Evolutionary conservation across 2,329 filamentous ascomycete species (phyloP).

Genomic region (Phaeoacremonium minimum): DNA sequence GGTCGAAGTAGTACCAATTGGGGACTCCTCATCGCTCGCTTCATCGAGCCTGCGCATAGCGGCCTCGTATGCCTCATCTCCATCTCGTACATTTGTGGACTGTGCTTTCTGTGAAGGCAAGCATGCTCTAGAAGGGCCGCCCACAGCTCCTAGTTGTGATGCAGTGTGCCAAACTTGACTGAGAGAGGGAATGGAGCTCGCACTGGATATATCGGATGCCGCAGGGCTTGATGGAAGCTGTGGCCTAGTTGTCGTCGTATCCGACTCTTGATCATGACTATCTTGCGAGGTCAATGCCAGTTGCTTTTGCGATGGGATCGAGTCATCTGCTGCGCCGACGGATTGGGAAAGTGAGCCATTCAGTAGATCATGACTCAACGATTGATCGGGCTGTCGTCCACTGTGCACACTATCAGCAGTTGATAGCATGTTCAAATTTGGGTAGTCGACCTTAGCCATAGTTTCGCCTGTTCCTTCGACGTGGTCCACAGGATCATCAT

Average conservation of each 20-base stretch:
- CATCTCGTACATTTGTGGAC: constrained; percentile 16
- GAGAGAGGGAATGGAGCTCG: constrained; percentile 22
- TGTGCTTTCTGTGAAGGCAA: no score
- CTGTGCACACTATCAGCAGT: constrained; percentile 37
- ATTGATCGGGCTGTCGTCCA: constrained; percentile 45
- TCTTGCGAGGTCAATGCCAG: no score
- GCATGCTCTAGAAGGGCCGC: no score
- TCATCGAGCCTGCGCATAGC: constrained; percentile 37
- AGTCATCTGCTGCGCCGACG: not conserved
- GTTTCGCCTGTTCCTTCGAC: no score
- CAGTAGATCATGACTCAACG: constrained; percentile 20
- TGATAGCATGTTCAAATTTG: constrained; percentile 24
- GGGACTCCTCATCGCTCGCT: constrained; percentile 13
- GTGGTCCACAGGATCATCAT: no score
- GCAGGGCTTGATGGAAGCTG: no score
- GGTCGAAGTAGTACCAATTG: not conserved
- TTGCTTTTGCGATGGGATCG: constrained; percentile 9
- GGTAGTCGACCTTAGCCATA: constrained; percentile 16
- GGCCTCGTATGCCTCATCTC: constrained; percentile 37
- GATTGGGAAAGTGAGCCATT: not conserved
- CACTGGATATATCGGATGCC: no score
- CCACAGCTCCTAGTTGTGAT: constrained; percentile 18
- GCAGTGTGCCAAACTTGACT: constrained; percentile 37
- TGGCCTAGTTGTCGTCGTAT: no score
- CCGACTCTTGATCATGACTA: no score